Conservation (phyloP, 1,139 yeast genomes). For the Meyerozyma carpophila region DNA sequence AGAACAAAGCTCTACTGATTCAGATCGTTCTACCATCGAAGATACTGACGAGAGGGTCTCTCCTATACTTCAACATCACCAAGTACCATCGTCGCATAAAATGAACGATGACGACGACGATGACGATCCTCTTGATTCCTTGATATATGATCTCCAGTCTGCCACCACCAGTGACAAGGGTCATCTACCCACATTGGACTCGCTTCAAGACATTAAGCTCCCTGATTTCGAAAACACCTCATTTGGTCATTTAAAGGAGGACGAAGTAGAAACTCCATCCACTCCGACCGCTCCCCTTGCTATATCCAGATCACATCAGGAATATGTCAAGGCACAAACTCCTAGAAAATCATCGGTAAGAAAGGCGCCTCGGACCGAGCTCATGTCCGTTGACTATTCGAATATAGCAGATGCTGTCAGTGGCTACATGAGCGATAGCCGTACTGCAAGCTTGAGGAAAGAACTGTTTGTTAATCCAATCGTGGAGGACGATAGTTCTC, state of each 20-base stretch:
- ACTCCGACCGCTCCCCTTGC: conserved; percentile 29
- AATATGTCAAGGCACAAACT: neutral
- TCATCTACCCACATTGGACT: conserved; percentile 18
- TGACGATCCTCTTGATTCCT: conserved; percentile 26
- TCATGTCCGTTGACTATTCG: conserved; percentile 22
- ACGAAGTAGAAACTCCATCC: conserved; percentile 11
- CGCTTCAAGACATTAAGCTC: conserved; percentile 18
- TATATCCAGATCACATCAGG: neutral
- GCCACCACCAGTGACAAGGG: conserved; percentile 14
- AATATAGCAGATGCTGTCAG: conserved; percentile 24
- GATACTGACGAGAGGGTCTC: neutral
- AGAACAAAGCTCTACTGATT: conserved; percentile 8
- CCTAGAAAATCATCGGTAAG: neutral
- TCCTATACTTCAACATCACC: neutral
- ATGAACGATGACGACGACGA: conserved; percentile 7
- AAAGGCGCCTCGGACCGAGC: conserved; percentile 5
- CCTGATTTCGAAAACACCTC: conserved; percentile 25
- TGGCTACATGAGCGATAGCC: conserved; percentile 15
- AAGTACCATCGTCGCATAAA: neutral
- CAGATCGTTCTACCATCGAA: conserved; percentile 4
- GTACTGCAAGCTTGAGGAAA: conserved; percentile 5
- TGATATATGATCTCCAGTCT: conserved; percentile 31
- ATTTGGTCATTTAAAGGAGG: conserved; percentile 7
- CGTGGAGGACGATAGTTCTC: conserved; percentile 1
- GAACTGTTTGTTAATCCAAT: neutral